Percentiles rank a stretch among this genome's conserved stretches.
Conservation (phyloP, 2,329 filamentous ascomycete genomes). For the Penicillium sp. region DNA sequence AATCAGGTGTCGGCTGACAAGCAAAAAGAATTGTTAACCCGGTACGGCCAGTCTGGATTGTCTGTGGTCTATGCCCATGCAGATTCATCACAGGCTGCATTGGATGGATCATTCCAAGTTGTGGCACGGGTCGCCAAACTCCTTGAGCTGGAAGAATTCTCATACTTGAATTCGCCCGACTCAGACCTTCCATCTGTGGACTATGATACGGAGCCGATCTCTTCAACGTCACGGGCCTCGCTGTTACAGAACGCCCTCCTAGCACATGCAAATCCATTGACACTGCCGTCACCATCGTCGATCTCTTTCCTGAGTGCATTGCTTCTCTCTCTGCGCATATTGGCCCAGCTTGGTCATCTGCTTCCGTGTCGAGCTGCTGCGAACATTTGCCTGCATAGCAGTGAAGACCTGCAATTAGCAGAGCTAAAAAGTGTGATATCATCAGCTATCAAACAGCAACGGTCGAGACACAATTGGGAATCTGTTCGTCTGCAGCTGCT, state of each 20-base stretch:
- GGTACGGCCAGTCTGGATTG: constrained; percentile 62
- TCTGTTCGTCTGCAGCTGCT: constrained; percentile 54
- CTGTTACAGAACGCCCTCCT: constrained; percentile 47
- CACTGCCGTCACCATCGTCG: constrained; percentile 41
- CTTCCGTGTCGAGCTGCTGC: constrained; percentile 42
- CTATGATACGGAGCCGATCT: constrained; percentile 35
- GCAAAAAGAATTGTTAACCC: constrained; percentile 44
- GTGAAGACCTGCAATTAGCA: constrained; percentile 54
- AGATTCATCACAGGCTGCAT: constrained; percentile 45
- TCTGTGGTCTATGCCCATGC: constrained; percentile 60
- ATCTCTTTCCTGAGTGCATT: constrained; percentile 45
- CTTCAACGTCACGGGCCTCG: constrained; percentile 42
- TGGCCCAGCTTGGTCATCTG: constrained; percentile 43
- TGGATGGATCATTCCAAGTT: constrained; percentile 54
- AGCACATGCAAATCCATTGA: constrained; percentile 43
- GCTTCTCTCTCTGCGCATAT: constrained; percentile 43
- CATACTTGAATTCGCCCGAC: constrained; percentile 28
- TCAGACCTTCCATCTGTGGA: constrained; percentile 32
- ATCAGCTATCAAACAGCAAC: constrained; percentile 46
- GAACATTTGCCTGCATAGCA: constrained; percentile 57
- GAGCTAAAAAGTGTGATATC: constrained; percentile 58
- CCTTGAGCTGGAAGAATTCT: constrained; percentile 52
- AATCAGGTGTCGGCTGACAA: constrained; percentile 48
- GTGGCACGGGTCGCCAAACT: constrained; percentile 54
- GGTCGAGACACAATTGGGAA: constrained; percentile 52